Evolutionary conservation across 208 protist genomes (phyloP).

Genomic region (Leishmania amazonensis): DNA sequence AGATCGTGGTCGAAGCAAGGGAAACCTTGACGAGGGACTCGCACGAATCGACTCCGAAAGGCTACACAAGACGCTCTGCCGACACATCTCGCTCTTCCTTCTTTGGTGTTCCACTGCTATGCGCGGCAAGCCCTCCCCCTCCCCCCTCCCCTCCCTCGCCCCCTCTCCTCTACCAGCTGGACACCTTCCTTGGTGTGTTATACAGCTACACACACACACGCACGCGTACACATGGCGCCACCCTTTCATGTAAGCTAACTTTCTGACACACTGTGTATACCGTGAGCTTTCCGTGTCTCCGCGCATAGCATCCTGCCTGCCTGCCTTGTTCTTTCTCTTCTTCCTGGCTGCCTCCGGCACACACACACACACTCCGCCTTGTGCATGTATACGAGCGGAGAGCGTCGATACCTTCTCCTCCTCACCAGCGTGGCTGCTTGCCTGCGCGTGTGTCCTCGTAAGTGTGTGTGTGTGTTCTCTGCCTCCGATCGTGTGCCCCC

Average conservation of each 20-base stretch:
- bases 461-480: not conserved
- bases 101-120: not conserved
- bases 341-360: not conserved
- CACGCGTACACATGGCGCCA: not conserved
- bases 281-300: not conserved
- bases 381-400: not conserved
- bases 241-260: constrained; percentile 3
- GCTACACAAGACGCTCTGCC: not conserved
- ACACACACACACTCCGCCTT: not conserved
- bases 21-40: not conserved
- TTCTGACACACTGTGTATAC: not conserved
- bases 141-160: not conserved
- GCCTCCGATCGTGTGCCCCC: no score
- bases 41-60: not conserved
- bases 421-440: not conserved
- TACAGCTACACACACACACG: not conserved
- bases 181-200: not conserved
- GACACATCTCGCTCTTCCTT: not conserved
- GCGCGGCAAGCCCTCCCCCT: no score
- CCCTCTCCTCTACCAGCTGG: not conserved
- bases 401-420: constrained; percentile 6
- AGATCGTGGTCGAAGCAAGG: not conserved
- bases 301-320: not conserved
- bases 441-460: not conserved
- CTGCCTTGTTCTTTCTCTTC: not conserved